Evolutionary conservation across 73 alveolate genomes (phyloP).

Genomic region (Paramecium sonneborni): DNA sequence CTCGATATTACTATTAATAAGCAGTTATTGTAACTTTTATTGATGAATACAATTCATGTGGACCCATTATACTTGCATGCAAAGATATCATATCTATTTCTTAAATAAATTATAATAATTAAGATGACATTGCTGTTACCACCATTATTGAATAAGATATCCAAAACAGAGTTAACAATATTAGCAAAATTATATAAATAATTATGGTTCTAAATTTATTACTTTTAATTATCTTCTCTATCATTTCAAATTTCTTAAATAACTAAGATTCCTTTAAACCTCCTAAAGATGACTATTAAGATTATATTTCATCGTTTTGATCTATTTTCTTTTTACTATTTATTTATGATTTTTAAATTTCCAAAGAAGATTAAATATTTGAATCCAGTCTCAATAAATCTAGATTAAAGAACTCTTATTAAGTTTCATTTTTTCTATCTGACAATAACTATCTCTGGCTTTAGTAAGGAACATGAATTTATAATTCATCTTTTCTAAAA

Average conservation of each 20-base stretch:
- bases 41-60: slow-evolving; percentile 23
- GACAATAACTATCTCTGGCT: background rate
- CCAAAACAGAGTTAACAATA: background rate
- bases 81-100: slow-evolving; percentile 29
- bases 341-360: background rate
- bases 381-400: background rate
- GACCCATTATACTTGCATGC: slow-evolving; percentile 36
- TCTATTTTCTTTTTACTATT: background rate
- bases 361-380: background rate
- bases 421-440: background rate
- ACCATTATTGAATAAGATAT: background rate
- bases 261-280: background rate
- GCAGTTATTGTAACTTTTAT: slow-evolving; percentile 19
- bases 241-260: background rate
- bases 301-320: background rate
- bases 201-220: background rate
- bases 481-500: background rate
- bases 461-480: background rate
- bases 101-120: background rate
- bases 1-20: background rate
- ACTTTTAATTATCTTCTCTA: background rate
- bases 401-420: background rate
- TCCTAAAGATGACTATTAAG: background rate
- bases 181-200: background rate
- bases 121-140: background rate